Percentiles rank a stretch among this genome's conserved stretches.
These are phyloP conservation scores for Acer yangbiense DNA, from an alignment of 345 rosid genomes.

Conservation along the genomic window DNA sequence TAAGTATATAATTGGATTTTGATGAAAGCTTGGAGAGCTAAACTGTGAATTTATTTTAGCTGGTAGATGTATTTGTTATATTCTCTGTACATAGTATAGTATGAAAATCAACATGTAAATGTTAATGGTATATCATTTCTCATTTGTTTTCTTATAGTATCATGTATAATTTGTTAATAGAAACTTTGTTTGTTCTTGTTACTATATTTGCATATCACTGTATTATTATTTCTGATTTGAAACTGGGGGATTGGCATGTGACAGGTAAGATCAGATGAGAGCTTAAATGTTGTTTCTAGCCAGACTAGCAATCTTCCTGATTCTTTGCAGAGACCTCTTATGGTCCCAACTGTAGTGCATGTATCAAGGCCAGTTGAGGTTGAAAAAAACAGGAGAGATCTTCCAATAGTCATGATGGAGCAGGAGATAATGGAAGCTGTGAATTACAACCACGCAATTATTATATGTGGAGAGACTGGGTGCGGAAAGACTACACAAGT, in stretches of 20 bases:
- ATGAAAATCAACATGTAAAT: not conserved
- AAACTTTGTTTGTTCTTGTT: slow-evolving; percentile 5
- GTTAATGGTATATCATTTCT: not conserved
- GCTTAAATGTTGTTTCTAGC: slow-evolving; percentile 18
- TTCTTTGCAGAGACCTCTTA: slow-evolving; percentile 36
- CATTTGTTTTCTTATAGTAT: not conserved
- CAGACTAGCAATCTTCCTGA: slow-evolving; percentile 23
- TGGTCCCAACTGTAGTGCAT: slow-evolving; percentile 60
- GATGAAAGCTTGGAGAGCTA: slow-evolving; percentile 56
- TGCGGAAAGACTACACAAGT: slow-evolving; percentile 98
- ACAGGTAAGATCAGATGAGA: slow-evolving; percentile 39
- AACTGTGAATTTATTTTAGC: slow-evolving; percentile 47
- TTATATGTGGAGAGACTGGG: slow-evolving; percentile 91
- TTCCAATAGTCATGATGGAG: slow-evolving; percentile 97
- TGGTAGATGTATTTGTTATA: too few species aligned
- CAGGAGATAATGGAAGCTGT: slow-evolving; percentile 97
- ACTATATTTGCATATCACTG: not conserved
- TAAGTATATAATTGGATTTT: not conserved
- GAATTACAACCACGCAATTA: slow-evolving; percentile 57
- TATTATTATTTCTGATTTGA: slow-evolving; percentile 18
- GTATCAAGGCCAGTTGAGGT: slow-evolving; percentile 74
- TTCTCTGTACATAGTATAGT: slow-evolving; percentile 1
- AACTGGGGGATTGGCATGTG: slow-evolving; percentile 25
- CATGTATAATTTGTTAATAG: not conserved
- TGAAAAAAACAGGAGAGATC: slow-evolving; percentile 74